Conservation (phyloP, 495 filamentous ascomycete species). For the Talaromyces stipitatus region DNA sequence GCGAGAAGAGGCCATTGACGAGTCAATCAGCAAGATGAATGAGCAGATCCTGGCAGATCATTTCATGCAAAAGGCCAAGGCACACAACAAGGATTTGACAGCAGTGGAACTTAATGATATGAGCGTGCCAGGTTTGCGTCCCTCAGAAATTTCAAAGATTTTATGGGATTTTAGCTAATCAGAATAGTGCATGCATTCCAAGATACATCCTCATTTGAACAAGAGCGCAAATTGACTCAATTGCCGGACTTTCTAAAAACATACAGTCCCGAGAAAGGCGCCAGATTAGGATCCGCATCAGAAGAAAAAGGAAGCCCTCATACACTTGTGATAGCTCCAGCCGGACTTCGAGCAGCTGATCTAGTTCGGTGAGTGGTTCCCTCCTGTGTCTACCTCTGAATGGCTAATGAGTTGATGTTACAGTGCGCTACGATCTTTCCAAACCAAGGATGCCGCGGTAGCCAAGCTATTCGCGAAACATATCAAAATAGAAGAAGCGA, state of each 20-base stretch:
- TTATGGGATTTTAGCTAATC: not conserved
- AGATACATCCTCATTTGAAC: constrained; percentile 68
- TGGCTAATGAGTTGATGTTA: constrained; percentile 6
- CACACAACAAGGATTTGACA: constrained; percentile 73
- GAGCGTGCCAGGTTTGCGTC: constrained; percentile 65
- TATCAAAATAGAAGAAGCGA: constrained; percentile 86
- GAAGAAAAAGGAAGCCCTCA: constrained; percentile 73
- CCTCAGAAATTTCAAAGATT: not conserved
- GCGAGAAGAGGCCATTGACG: constrained; percentile 62
- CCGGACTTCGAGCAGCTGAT: constrained; percentile 77
- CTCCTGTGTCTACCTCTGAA: constrained; percentile 6
- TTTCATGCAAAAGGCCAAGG: constrained; percentile 65
- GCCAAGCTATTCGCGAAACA: constrained; percentile 97
- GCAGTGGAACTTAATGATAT: constrained; percentile 75
- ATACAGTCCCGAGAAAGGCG: constrained; percentile 42
- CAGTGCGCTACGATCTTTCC: constrained; percentile 68
- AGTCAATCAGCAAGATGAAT: constrained; percentile 74
- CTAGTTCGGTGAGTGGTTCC: constrained; percentile 50
- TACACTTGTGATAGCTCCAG: constrained; percentile 71
- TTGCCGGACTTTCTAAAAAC: constrained; percentile 71
- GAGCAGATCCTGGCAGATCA: constrained; percentile 77
- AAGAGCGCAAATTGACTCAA: constrained; percentile 54
- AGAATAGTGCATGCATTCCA: constrained; percentile 36
- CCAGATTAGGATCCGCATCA: constrained; percentile 50
- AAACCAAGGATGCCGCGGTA: constrained; percentile 65